A percentile compares a stretch with the other conserved stretches of the same genome.
phyloP scores from a whole-genome alignment of 306 rosid genomes.

The Leucaena leucocephala region DNA sequence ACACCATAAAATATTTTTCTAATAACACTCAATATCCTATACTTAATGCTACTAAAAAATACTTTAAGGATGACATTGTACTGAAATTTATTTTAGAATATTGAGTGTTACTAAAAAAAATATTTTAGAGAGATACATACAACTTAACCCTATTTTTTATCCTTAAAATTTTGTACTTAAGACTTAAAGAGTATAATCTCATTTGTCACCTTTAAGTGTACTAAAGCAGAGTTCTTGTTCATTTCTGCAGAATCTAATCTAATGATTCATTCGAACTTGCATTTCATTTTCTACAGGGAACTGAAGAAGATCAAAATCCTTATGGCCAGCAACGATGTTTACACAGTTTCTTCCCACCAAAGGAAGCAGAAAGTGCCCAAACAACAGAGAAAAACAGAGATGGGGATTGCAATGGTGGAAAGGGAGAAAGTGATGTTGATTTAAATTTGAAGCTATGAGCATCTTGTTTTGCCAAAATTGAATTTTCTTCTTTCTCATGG shows the following conservation, averaged over 20 bases:
- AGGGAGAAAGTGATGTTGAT: slow-evolving; percentile 57
- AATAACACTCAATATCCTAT: too few species aligned
- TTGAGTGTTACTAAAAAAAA: too few species aligned
- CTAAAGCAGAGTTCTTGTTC: neutral
- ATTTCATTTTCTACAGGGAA: slow-evolving; percentile 49
- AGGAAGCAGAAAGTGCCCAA: slow-evolving; percentile 39
- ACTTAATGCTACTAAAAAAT: too few species aligned
- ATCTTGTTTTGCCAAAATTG: slow-evolving; percentile 4
- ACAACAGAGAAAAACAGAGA: slow-evolving; percentile 31
- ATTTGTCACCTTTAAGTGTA: too few species aligned
- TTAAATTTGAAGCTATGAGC: slow-evolving; percentile 72
- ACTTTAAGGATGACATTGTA: too few species aligned
- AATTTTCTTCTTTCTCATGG: neutral
- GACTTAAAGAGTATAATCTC: too few species aligned
- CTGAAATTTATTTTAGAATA: too few species aligned
- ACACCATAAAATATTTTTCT: too few species aligned
- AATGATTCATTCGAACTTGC: slow-evolving; percentile 13
- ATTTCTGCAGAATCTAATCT: slow-evolving; percentile 9
- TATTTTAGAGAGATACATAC: too few species aligned
- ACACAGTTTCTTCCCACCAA: slow-evolving; percentile 60
- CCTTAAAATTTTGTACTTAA: too few species aligned
- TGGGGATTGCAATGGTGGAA: slow-evolving; percentile 43
- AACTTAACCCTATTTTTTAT: too few species aligned
- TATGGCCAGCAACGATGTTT: slow-evolving; percentile 32
- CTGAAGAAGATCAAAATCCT: slow-evolving; percentile 39